Evolutionary conservation across 441 rosid species (phyloP).

Genomic region (Theobroma grandiflorum): DNA sequence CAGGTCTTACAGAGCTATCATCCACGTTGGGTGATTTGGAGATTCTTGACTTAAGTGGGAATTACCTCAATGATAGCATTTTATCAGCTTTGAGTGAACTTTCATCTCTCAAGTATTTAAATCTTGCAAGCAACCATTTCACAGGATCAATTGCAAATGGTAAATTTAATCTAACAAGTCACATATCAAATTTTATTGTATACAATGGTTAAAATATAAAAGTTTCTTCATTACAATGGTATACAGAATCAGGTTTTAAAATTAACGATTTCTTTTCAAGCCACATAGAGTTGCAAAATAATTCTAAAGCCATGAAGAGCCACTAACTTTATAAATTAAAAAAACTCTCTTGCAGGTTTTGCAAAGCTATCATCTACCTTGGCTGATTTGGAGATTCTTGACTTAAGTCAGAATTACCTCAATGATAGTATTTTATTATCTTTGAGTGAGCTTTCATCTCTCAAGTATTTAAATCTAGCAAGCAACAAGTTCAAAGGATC

Average conservation of each 20-base stretch:
- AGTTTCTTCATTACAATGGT: no score
- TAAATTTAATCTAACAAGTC: no score
- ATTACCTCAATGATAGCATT: slow-evolving; percentile 13
- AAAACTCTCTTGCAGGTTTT: neutral
- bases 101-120: no score
- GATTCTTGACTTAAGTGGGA: neutral
- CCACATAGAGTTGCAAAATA: no score
- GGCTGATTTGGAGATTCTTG: neutral
- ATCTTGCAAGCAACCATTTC: neutral
- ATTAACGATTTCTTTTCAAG: no score
- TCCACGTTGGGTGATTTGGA: neutral
- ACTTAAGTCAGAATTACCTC: neutral
- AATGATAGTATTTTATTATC: slow-evolving; percentile 13
- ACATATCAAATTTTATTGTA: no score
- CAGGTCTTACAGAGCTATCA: neutral
- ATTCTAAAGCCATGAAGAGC: no score
- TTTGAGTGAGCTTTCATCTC: no score
- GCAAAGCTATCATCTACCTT: neutral
- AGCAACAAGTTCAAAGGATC: neutral
- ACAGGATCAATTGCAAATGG: slow-evolving; percentile 2
- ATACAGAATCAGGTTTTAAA: no score
- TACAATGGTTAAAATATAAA: neutral
- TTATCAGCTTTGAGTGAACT: slow-evolving; percentile 23
- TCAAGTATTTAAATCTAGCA: no score
- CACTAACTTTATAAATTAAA: neutral